A percentile compares a stretch with the other conserved stretches of the same genome.
phyloP scores from a whole-genome alignment of 179 eudicot genomes.

The Sideroxylon spinosum region DNA sequence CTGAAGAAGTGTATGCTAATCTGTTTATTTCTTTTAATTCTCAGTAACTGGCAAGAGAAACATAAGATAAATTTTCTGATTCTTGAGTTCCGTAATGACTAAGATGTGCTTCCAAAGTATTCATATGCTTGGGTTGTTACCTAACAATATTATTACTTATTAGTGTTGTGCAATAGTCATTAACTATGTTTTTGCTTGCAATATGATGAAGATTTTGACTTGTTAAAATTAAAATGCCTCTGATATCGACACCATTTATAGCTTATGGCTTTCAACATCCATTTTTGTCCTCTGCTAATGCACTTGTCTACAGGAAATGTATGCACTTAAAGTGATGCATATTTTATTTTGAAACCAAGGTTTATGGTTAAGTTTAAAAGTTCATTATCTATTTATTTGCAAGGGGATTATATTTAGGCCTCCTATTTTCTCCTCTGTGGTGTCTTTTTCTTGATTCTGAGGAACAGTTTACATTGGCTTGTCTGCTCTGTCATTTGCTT shows the following conservation, averaged over 20 bases:
- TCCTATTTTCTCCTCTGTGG: neutral
- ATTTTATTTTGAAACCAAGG: neutral
- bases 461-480: neutral
- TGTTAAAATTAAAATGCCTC: neutral
- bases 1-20: conserved; percentile 79
- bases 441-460: neutral
- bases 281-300: neutral
- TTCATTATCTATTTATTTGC: neutral
- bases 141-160: neutral
- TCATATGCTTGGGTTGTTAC: neutral
- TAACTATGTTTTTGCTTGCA: neutral
- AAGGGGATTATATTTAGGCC: neutral
- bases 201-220: neutral
- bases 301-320: neutral
- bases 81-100: neutral
- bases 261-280: neutral
- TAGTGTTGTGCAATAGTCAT: neutral
- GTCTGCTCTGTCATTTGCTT: neutral
- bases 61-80: neutral
- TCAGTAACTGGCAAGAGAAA: neutral
- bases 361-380: neutral
- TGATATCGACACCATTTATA: too few species aligned
- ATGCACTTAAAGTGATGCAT: neutral
- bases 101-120: neutral
- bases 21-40: conserved; percentile 5